Evolutionary conservation across 306 rosid species (phyloP).

Genomic region (Quercus aquifolioides): DNA sequence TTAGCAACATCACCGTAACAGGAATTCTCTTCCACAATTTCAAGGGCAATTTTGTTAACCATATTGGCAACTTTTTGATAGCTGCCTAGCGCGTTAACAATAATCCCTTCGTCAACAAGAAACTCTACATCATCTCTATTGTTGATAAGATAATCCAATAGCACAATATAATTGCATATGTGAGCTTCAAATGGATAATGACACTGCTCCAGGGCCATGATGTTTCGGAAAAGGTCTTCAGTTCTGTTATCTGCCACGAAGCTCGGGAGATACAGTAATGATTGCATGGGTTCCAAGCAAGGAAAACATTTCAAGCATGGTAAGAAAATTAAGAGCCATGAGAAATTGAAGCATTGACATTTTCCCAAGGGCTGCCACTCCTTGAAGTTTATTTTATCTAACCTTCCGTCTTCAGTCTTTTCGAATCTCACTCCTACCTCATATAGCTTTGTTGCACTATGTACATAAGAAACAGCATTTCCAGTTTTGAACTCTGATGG

Average conservation of each 20-base stretch:
- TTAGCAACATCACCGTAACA: background rate
- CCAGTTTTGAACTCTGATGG: fast-evolving
- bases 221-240: constrained; percentile 11
- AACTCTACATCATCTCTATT: constrained; percentile 15
- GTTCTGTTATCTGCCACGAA: background rate
- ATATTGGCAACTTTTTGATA: background rate
- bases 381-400: background rate
- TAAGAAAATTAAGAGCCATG: background rate
- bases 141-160: constrained; percentile 22
- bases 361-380: background rate
- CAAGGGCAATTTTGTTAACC: background rate
- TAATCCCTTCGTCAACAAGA: constrained; percentile 7
- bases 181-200: background rate
- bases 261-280: background rate
- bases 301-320: background rate
- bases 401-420: fast-evolving
- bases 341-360: background rate
- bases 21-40: background rate
- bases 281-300: background rate
- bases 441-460: background rate
- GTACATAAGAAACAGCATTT: fast-evolving
- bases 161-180: constrained; percentile 20
- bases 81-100: constrained; percentile 16
- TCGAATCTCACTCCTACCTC: background rate
- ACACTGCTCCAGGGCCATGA: constrained; percentile 34